Base-by-base conservation (phyloP, 2,329 filamentous ascomycete genomes). In the Graphiopsis chlorocephala region DNA sequence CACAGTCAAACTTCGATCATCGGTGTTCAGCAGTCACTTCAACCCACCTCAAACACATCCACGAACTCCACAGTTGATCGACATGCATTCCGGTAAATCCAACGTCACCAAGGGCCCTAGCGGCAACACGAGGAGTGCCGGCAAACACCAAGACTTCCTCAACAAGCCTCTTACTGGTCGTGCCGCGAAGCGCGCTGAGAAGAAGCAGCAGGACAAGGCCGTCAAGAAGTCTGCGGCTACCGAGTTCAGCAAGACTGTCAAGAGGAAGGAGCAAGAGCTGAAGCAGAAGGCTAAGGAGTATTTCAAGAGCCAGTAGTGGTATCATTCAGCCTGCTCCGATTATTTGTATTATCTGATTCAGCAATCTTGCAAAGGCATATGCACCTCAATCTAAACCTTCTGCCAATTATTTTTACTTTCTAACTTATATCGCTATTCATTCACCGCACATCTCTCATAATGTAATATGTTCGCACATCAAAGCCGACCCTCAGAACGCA, bases 121-220 rank as follows among this genome's bases (percentile, higher is more conserved):
- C 38, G 26, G 42, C 42, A 60, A 48, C 26, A 48, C 57, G 0
- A 48, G 57, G 11, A 60, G 38, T 28, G 42, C 38, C 6, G 25
- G 42, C 57, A 60, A 60, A 42, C 57, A 60, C 28, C 57, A 60
- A 31, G 42, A 60, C 42, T 60, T 60, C 25, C 57, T 60, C 25
- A 50, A 60, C 26, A 60, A 60, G 57, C 57, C 57, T 33, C 57
- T 60, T 20, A 60, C 57, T 1, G 57, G 57, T 33, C 57, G 57
- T 60, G 57, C 57, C 50, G 17, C n/a, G n/a, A 60, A 60, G 26
- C 38, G 57, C 11, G 57, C 57, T 23, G 57, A 33, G 42, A 33
- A 33, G 38, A 60, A 60, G 57, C 17, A 60, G 57, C 57, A 60
- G 42, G 57, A 50, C 26, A 50, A 60, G 57, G 28, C 42, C 17